Percentiles rank a stretch among this genome's conserved stretches.
These are phyloP conservation scores for Psilocybe sp. DNA, from an alignment of 768 basidiomycete genomes.

Conservation along the genomic window DNA sequence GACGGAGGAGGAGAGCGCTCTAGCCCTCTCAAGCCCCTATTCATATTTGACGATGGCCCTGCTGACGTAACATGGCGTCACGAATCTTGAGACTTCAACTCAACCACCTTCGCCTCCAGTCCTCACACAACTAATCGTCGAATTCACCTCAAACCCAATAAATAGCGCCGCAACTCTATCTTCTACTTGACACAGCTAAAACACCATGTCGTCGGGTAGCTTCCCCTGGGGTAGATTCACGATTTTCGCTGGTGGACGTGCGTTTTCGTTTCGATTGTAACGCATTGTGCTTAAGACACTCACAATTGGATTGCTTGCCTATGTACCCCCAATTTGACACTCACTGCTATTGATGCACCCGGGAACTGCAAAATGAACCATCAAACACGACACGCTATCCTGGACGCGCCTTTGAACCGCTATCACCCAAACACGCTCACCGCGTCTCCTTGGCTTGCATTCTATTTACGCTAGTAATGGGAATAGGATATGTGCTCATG, in stretches of 20 bases:
- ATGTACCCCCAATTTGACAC: not conserved
- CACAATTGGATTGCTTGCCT: not conserved
- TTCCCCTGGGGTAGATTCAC: conserved; percentile 62
- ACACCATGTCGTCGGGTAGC: conserved; percentile 32
- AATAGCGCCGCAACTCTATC: not conserved
- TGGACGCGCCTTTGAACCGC: not conserved
- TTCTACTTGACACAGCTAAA: not conserved
- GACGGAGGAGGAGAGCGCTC: too few species aligned
- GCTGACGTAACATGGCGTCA: too few species aligned
- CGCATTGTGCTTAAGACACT: not conserved
- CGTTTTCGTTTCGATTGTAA: conserved; percentile 24
- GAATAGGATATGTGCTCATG: conserved; percentile 58
- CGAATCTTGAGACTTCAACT: too few species aligned
- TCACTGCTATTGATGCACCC: too few species aligned
- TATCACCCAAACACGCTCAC: not conserved
- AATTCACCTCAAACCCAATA: not conserved
- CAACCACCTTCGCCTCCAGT: too few species aligned
- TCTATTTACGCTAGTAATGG: conserved; percentile 38
- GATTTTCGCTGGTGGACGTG: conserved; percentile 42
- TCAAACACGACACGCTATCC: not conserved
- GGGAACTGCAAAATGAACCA: not conserved
- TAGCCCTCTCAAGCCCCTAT: too few species aligned
- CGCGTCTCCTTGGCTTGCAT: not conserved
- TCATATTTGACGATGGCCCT: too few species aligned
- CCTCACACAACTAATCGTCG: not conserved